phyloP scores from a whole-genome alignment of 495 filamentous ascomycete genomes.

The Aspergillus conjunctus region DNA sequence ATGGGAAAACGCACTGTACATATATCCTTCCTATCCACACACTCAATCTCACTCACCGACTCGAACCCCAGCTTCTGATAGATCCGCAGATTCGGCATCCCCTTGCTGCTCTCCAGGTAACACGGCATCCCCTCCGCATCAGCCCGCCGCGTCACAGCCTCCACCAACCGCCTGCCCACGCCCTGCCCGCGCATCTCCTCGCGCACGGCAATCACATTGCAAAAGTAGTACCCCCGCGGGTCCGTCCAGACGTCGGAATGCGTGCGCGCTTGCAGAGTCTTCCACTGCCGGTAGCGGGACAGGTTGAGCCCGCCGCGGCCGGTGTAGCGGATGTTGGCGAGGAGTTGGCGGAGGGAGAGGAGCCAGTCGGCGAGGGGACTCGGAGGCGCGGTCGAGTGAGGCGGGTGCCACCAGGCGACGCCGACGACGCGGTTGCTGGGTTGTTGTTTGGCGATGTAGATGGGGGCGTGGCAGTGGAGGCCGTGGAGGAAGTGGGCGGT shows the following conservation, averaged over 20 bases:
- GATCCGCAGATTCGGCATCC: constrained; percentile 63
- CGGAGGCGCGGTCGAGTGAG: constrained; percentile 52
- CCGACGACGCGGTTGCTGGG: constrained; percentile 51
- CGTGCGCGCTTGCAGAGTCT: constrained; percentile 42
- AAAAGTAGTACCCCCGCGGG: constrained; percentile 65
- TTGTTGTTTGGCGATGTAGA: constrained; percentile 59
- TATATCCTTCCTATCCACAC: constrained; percentile 56
- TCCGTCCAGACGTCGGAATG: constrained; percentile 41
- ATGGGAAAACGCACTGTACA: constrained; percentile 36
- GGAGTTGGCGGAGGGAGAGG: constrained; percentile 60
- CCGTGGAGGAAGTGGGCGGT: constrained; percentile 64
- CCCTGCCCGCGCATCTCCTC: constrained; percentile 61
- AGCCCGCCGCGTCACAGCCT: constrained; percentile 57
- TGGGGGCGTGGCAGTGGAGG: constrained; percentile 59
- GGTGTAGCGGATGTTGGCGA: constrained; percentile 61
- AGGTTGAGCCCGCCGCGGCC: constrained; percentile 66
- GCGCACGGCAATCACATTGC: constrained; percentile 68
- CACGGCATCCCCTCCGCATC: constrained; percentile 61
- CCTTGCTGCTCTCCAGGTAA: constrained; percentile 66
- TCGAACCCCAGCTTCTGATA: constrained; percentile 68
- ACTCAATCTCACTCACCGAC: constrained; percentile 62
- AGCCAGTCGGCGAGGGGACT: constrained; percentile 59
- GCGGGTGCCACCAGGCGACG: constrained; percentile 65
- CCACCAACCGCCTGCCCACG: constrained; percentile 60
- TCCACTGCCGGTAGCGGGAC: constrained; percentile 62